Evolutionary conservation across 257 asterid genomes (phyloP), one percentile per base, ranked within the genome.

Genomic region (Nicotiana tomentosiformis): DNA sequence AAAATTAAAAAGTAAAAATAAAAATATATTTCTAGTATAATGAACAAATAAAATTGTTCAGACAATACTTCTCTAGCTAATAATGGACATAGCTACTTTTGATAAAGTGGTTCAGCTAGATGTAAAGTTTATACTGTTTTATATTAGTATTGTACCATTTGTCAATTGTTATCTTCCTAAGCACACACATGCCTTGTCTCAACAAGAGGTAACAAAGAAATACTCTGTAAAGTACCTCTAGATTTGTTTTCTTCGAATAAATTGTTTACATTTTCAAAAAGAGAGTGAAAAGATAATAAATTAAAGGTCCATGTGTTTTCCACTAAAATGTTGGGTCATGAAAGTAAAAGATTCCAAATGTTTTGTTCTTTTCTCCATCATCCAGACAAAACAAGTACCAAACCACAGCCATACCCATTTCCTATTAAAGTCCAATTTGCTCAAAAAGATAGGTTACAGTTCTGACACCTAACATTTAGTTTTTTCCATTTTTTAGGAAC

Each of bases 321-420:
- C 90, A 82, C 65, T 85, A 70, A 66, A 83, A 67, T 35, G 65
- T 62, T 82, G 57, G 84, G 77, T 62, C 58, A 70, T 62, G 70
- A 82, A 77, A 84, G 78, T 80, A 89, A 82, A 81, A 86, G 92
- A 89, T 89, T 89, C 90, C 88, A 68, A 74, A 85, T 87, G 90
- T 89, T 89, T 87, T 89, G 88, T 84, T 87, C 20, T 60, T 74
- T 82, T 80, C 53, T 51, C 72, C 53, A 29, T 82, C 64, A 15
- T 74, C 15, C 33, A 51, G 64, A 51, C 64, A 74, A 33, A 53
- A 12, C 58, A 53, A 53, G 7, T 11, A 53, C 58, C 51, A 43
- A 39, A 72, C 62, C 43, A 49, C 43, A 49, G 26, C 43, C 80
- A 49, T 57, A 66, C 83, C 83, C 85, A 43, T 43, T 8, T 43